A percentile compares a stretch with the other conserved stretches of the same genome.
These are phyloP conservation scores for Trametes versicolor DNA, from an alignment of 1,284 basidiomycete genomes.

Conservation along the genomic window DNA sequence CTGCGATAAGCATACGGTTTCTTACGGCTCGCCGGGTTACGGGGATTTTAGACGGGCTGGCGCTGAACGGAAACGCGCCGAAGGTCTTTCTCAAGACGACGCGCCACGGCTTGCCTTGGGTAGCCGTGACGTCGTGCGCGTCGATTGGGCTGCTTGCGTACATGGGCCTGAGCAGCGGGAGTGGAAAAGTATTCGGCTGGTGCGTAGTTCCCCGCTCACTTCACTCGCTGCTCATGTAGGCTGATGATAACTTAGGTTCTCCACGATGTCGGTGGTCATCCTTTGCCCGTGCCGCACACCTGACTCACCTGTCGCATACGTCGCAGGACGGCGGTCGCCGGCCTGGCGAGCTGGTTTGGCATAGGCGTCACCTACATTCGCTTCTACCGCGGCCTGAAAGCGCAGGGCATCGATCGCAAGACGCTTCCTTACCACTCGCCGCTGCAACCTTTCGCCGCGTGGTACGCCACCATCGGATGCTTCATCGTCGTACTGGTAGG, in stretches of 20 bases:
- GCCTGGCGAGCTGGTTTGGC: slow-evolving; percentile 86
- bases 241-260: slow-evolving; percentile 60
- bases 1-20: neutral
- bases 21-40: neutral
- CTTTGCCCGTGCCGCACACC: neutral
- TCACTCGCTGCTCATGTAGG: neutral
- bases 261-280: slow-evolving; percentile 60
- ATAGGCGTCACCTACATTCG: slow-evolving; percentile 84
- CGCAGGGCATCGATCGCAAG: slow-evolving; percentile 74
- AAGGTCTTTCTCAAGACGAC: slow-evolving; percentile 75
- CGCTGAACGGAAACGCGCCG: slow-evolving; percentile 81
- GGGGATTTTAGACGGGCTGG: slow-evolving; percentile 71
- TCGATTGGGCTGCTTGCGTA: slow-evolving; percentile 79
- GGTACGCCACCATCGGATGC: slow-evolving; percentile 65
- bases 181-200: slow-evolving; percentile 72
- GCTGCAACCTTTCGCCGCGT: slow-evolving; percentile 79
- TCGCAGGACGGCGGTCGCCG: slow-evolving; percentile 61
- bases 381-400: slow-evolving; percentile 80
- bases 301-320: neutral
- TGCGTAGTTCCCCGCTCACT: slow-evolving; percentile 19
- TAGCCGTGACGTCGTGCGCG: slow-evolving; percentile 74
- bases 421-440: slow-evolving; percentile 72
- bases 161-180: slow-evolving; percentile 67
- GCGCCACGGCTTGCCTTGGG: slow-evolving; percentile 79
- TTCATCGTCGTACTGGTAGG: slow-evolving; percentile 75